Percentiles rank a stretch among this genome's conserved stretches.
Conservation (phyloP, 2,329 filamentous ascomycete genomes). For the Polychaeton citri region DNA sequence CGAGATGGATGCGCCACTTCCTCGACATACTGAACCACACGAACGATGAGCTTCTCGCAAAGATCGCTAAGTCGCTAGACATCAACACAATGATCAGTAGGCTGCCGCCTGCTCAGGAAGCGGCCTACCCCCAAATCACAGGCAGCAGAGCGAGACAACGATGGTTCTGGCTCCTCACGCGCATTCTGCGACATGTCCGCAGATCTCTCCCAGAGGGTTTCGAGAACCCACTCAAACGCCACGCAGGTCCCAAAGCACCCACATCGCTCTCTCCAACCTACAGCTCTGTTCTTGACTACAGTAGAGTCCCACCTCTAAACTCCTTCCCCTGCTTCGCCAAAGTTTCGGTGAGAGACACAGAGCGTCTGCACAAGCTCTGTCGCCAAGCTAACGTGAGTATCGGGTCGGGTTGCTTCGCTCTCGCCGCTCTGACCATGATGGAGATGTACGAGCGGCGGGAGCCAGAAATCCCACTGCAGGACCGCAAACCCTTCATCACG, state of each 20-base stretch:
- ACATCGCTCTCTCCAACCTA: constrained; percentile 20
- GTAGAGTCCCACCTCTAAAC: constrained; percentile 23
- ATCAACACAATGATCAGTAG: constrained; percentile 13
- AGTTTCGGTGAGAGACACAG: constrained; percentile 21
- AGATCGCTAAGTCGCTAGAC: constrained; percentile 9
- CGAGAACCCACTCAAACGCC: constrained; percentile 26
- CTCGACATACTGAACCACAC: constrained; percentile 23
- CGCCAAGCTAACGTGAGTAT: constrained; percentile 25
- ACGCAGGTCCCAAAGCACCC: constrained; percentile 3
- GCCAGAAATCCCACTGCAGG: constrained; percentile 13
- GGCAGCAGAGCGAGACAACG: constrained; percentile 26
- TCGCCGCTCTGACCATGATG: constrained; percentile 35
- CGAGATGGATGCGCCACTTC: constrained; percentile 31
- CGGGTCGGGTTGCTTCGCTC: constrained; percentile 33
- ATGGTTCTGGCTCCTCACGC: constrained; percentile 35
- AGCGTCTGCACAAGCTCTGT: constrained; percentile 25
- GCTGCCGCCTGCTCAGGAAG: constrained; percentile 33
- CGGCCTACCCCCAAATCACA: constrained; percentile 28
- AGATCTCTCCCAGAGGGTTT: constrained; percentile 27
- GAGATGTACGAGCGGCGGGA: constrained; percentile 24
- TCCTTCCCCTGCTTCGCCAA: constrained; percentile 19
- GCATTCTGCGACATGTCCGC: constrained; percentile 30
- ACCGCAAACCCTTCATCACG: constrained; percentile 28
- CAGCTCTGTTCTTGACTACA: constrained; percentile 26
- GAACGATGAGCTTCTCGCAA: constrained; percentile 8